Conservation (phyloP, 2,329 filamentous ascomycete species). For the Lachnellula suecica region DNA sequence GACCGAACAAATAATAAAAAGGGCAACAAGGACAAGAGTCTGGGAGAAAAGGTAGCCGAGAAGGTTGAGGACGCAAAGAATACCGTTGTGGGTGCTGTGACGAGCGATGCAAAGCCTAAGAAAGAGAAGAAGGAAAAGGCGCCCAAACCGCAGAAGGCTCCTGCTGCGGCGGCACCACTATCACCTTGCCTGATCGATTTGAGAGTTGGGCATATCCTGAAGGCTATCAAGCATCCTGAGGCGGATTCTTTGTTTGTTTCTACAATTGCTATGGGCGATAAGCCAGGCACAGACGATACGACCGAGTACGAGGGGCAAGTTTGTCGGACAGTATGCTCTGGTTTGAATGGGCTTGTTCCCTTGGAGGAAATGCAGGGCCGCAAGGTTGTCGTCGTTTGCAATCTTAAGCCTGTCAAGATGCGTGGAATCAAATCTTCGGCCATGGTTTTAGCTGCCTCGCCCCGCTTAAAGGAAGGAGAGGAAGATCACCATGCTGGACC, state of each 20-base stretch:
- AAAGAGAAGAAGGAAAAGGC: slow-evolving; percentile 93
- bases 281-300: slow-evolving; percentile 82
- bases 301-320: slow-evolving; percentile 88
- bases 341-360: slow-evolving; percentile 88
- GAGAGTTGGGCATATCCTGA: slow-evolving; percentile 94
- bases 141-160: slow-evolving; percentile 69
- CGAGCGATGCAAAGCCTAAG: slow-evolving; percentile 43
- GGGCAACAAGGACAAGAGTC: slow-evolving; percentile 51
- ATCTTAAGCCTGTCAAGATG: slow-evolving; percentile 99
- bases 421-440: slow-evolving; percentile 77
- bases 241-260: slow-evolving; percentile 95
- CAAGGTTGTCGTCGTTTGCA: slow-evolving; percentile 94
- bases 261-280: slow-evolving; percentile 91
- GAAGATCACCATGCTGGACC: slow-evolving; percentile 83
- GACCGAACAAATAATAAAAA: slow-evolving; percentile 65
- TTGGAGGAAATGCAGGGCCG: slow-evolving; percentile 95
- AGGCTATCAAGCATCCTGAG: slow-evolving; percentile 92
- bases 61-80: slow-evolving; percentile 23
- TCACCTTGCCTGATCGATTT: slow-evolving; percentile 89
- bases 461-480: slow-evolving; percentile 77
- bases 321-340: slow-evolving; percentile 94
- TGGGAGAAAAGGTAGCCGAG: slow-evolving; percentile 29
- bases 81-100: slow-evolving; percentile 42
- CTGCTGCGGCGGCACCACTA: slow-evolving; percentile 70
- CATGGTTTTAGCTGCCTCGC: slow-evolving; percentile 95